phyloP scores from a whole-genome alignment of 805 yeast genomes.

The Yarrowia alimentaria region DNA sequence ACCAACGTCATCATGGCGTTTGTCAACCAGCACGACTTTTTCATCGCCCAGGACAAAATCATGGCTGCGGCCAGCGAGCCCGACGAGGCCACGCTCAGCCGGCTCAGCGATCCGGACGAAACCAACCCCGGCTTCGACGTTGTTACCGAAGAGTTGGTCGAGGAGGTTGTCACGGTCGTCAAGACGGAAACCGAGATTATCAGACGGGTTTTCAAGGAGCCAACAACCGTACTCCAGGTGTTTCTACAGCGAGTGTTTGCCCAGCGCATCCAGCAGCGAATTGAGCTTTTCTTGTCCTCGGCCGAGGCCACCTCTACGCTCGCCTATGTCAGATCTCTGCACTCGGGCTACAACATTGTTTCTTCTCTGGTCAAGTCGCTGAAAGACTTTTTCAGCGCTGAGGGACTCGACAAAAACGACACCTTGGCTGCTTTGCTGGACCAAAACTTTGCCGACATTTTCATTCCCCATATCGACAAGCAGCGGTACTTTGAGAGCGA shows the following conservation, averaged over 20 bases:
- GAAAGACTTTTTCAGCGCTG: constrained; percentile 53
- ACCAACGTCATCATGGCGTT: constrained; percentile 76
- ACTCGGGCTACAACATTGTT: constrained; percentile 59
- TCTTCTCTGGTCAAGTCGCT: constrained; percentile 62
- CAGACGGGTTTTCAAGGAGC: constrained; percentile 65
- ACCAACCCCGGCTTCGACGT: constrained; percentile 52
- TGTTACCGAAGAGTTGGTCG: constrained; percentile 52
- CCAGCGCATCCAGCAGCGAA: constrained; percentile 52
- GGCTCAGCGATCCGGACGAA: constrained; percentile 58
- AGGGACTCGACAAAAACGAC: constrained; percentile 41
- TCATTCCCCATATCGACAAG: constrained; percentile 65
- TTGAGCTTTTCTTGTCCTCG: constrained; percentile 55
- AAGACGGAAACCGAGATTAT: constrained; percentile 73
- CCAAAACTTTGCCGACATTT: constrained; percentile 68
- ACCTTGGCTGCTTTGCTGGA: constrained; percentile 55
- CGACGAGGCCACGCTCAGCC: constrained; percentile 50
- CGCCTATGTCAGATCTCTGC: constrained; percentile 73
- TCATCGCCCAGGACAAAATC: constrained; percentile 51
- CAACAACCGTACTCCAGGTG: constrained; percentile 63
- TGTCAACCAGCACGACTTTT: constrained; percentile 73
- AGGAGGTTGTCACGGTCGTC: constrained; percentile 57
- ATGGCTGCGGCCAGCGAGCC: constrained; percentile 38
- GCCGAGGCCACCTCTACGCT: constrained; percentile 60
- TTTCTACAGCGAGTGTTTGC: constrained; percentile 76
- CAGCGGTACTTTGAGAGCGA: constrained; percentile 69